phyloP scores from a whole-genome alignment of 345 rosid genomes.

The Euclidium syriacum region DNA sequence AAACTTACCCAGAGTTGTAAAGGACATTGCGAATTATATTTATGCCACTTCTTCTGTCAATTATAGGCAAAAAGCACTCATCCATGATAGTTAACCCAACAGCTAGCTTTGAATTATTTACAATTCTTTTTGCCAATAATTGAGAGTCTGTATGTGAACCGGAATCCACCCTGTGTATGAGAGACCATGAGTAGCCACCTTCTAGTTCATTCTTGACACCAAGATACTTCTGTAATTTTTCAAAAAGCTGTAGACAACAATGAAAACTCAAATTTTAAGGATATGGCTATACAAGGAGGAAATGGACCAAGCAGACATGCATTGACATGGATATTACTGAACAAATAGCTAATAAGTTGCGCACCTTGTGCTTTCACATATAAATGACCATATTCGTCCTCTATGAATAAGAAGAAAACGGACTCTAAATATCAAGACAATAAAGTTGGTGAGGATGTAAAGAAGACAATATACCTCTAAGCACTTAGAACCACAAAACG shows the following conservation, averaged over 20 bases:
- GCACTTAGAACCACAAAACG: slow-evolving; percentile 77
- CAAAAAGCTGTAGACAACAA: slow-evolving; percentile 53
- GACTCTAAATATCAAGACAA: not conserved
- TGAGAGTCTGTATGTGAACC: slow-evolving; percentile 15
- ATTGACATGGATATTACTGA: not conserved
- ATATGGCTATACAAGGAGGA: not conserved
- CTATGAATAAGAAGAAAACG: not conserved
- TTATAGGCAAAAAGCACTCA: slow-evolving; percentile 33
- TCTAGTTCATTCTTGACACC: slow-evolving; percentile 39
- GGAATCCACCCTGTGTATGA: slow-evolving; percentile 27
- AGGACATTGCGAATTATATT: slow-evolving; percentile 32
- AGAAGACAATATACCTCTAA: slow-evolving; percentile 57
- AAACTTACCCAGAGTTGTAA: slow-evolving; percentile 33
- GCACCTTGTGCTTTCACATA: slow-evolving; percentile 3
- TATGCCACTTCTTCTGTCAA: slow-evolving; percentile 33
- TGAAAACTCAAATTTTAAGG: not conserved
- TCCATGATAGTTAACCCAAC: slow-evolving; percentile 32
- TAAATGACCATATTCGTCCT: not conserved
- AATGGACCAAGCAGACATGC: not conserved
- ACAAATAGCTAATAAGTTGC: not conserved
- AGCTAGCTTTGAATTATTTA: slow-evolving; percentile 34
- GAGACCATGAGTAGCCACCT: slow-evolving; percentile 35
- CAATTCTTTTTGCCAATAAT: slow-evolving; percentile 18
- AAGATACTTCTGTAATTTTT: slow-evolving; percentile 61
- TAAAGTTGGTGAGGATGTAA: not conserved